Evolutionary conservation across 1,139 yeast genomes (phyloP).

Genomic region (Geotrichum klebahnii): DNA sequence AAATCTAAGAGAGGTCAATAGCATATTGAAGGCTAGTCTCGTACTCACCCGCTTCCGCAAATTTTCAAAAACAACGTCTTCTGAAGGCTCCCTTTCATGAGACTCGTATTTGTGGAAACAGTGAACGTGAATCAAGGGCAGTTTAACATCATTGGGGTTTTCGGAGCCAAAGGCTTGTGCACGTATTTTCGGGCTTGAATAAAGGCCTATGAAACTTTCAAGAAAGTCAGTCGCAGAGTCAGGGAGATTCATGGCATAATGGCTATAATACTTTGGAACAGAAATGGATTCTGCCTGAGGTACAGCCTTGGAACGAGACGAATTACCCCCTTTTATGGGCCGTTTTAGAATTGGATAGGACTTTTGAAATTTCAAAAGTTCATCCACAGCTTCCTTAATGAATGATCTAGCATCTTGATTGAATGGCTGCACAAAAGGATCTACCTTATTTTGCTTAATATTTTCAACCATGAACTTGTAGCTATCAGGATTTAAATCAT

Average conservation of each 20-base stretch:
- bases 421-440: constrained; percentile 54
- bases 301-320: constrained; percentile 30
- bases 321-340: constrained; percentile 19
- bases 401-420: constrained; percentile 82
- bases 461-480: constrained; percentile 65
- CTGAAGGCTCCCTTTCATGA: constrained; percentile 64
- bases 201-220: constrained; percentile 70
- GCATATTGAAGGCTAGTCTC: constrained; percentile 49
- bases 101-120: constrained; percentile 86
- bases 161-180: constrained; percentile 34
- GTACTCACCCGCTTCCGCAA: constrained; percentile 56
- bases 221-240: constrained; percentile 87
- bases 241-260: constrained; percentile 93
- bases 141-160: constrained; percentile 32
- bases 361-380: constrained; percentile 42
- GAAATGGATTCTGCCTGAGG: constrained; percentile 31
- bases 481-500: constrained; percentile 89
- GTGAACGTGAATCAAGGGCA: constrained; percentile 82
- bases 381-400: constrained; percentile 56
- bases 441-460: constrained; percentile 59
- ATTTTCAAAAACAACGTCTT: constrained; percentile 59
- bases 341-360: constrained; percentile 22
- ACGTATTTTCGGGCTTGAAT: constrained; percentile 43
- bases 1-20: constrained; percentile 48
- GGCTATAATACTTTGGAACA: constrained; percentile 60